Evolutionary conservation across 75 land plant species (phyloP).

Genomic region (Gnetum montanum): DNA sequence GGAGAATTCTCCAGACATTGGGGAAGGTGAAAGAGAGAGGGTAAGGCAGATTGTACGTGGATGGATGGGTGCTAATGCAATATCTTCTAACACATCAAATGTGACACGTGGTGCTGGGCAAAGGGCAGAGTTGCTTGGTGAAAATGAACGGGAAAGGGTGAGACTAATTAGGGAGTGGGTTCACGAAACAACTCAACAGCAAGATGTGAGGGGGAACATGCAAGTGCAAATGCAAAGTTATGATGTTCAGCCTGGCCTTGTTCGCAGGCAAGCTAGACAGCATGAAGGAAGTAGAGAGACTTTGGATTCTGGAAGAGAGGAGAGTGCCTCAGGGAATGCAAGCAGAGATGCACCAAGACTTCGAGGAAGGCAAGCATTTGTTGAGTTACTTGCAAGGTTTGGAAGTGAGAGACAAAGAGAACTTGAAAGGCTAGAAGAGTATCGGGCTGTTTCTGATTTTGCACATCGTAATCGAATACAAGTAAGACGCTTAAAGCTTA

Average conservation of each 20-base stretch:
- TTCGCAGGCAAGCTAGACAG: slow-evolving; percentile 22
- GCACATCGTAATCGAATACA: slow-evolving; percentile 87
- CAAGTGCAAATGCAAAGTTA: slow-evolving; percentile 1
- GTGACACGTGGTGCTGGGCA: slow-evolving; percentile 16
- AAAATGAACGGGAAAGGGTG: slow-evolving; percentile 85
- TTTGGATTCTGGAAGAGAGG: slow-evolving; percentile 28
- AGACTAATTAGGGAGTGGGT: slow-evolving; percentile 89
- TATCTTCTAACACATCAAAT: slow-evolving; percentile 30
- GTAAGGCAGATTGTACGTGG: slow-evolving; percentile 82
- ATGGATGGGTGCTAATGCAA: slow-evolving; percentile 59
- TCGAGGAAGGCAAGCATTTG: slow-evolving; percentile 66
- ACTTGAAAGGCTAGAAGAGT: slow-evolving; percentile 61
- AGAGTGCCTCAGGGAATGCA: slow-evolving; percentile 46
- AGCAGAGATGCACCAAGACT: slow-evolving; percentile 44
- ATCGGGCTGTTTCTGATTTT: slow-evolving; percentile 82
- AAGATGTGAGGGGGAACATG: slow-evolving; percentile 23
- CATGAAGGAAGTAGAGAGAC: slow-evolving; percentile 14
- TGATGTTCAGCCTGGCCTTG: slow-evolving; percentile 7
- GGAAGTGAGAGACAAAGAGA: slow-evolving; percentile 84
- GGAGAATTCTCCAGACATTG: slow-evolving; percentile 48
- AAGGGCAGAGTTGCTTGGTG: slow-evolving; percentile 67
- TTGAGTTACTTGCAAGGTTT: slow-evolving; percentile 69
- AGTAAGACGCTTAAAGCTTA: slow-evolving; percentile 38
- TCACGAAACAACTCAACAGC: slow-evolving; percentile 67
- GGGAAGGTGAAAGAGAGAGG: slow-evolving; percentile 73